Evolutionary conservation across 306 rosid genomes (phyloP), one percentile per base, ranked within the genome.

Genomic region (Gillenia trifoliata): DNA sequence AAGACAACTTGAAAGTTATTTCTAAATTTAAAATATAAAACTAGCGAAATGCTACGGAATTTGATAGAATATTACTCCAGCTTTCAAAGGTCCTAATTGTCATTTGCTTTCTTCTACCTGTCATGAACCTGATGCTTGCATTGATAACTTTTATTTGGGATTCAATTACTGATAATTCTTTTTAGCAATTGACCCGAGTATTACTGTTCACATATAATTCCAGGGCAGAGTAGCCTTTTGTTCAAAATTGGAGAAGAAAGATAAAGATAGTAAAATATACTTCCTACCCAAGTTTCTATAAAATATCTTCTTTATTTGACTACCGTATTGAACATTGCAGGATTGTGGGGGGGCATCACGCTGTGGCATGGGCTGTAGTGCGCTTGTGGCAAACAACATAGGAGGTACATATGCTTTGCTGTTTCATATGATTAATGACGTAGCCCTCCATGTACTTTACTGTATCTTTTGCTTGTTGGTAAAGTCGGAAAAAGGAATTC

Each of bases 281-380:
- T n/a, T 41, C 55, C 22, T n/a, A 6, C 60, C 19, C 22, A 17
- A 40, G 22, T 74, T 72, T 50, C 23, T 19, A 25, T 55, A 55
- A 1, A 43, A n/a, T 30, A 57, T 40, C 72, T 60, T 69, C 22
- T 77, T 75, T 54, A 73, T 70, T 78, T 70, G 54, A 30, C 69
- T 80, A 49, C 41, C 25, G 67, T 71, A 47, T 78, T 83, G 79
- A 43, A 26, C 81, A 52, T 66, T 78, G 79, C 78, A 94, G 99
- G 92, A 88, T 54, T 94, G 96, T 81, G 95, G 97, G 62, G 99
- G 96, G 26, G 89, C 96, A 40, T 79, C 77, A 1, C 96, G 55
- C 36, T 94, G 98, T 82, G 97, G 95, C 70, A 91, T 84, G 92
- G 88, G 76, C 40, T 94, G 97, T 81, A 87, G 86, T 81, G 97